Conservation (phyloP, 2,329 filamentous ascomycete genomes). For the Fusarium brevicatenulatum region DNA sequence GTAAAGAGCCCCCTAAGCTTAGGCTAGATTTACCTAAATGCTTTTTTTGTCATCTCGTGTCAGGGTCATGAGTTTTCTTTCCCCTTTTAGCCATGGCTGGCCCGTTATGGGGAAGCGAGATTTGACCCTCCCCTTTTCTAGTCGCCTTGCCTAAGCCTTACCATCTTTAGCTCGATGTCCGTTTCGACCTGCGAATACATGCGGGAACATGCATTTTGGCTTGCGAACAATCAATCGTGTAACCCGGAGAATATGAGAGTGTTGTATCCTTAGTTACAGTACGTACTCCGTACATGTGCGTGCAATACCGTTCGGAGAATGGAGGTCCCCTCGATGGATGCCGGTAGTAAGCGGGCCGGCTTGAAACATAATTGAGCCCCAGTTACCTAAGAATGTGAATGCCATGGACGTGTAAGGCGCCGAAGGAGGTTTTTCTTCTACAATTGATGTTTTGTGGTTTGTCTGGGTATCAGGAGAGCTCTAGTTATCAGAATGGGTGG, state of each 20-base stretch:
- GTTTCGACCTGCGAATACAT: background rate
- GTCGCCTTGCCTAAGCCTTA: background rate
- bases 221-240: background rate
- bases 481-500: background rate
- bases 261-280: background rate
- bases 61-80: background rate
- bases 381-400: background rate
- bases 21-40: background rate
- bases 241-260: conserved; percentile 8
- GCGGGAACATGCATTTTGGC: background rate
- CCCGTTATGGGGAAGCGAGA: conserved; percentile 40
- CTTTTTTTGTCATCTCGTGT: background rate
- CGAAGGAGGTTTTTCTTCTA: background rate
- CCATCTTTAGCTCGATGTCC: conserved; percentile 4
- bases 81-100: conserved; percentile 6
- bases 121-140: conserved; percentile 31
- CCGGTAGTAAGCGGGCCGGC: conserved; percentile 15
- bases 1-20: background rate
- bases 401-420: conserved; percentile 1
- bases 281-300: background rate
- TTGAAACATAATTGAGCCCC: conserved; percentile 21
- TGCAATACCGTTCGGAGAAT: conserved; percentile 18
- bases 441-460: background rate
- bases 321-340: background rate
- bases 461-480: background rate